Evolutionary conservation across 495 filamentous ascomycete species (phyloP), one percentile per base, ranked within the genome.

Genomic region (Lentithecium fluviatile): DNA sequence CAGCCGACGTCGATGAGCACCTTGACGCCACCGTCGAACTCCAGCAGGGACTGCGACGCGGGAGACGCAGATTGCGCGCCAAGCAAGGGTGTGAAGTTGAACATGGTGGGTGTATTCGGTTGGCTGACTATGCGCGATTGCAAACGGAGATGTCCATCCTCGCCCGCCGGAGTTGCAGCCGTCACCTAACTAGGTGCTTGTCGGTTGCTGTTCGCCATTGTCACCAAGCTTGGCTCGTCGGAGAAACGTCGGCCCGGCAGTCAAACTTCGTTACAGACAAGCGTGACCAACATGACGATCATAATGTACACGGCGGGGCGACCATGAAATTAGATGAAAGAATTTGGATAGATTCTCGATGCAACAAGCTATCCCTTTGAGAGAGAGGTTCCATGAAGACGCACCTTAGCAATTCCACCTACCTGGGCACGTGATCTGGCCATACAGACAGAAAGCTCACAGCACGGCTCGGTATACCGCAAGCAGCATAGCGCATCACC

Each of bases 11-110:
- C 93, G 13, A 97, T 82, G 15, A 97, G 79, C 24, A 97, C 86
- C 73, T 97, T 97, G 73, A 97, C 87, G 34, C 93, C 94, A 45
- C 93, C 92, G 78, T 97, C 94, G 46, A 99, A 85, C 77, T 97
- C 95, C 45, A 99, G 78, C 8, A 99, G 82, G 12, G 95, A 97
- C 72, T 97, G 93, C 57, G 90, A 94, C 36, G 95, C 94, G 40
- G 83, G 79, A 7, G 90, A 95, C 45, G 85, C 81, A 6, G 89
- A 92, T 65, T 92, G 91, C 17, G 93, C 95, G 65, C 94, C 95
- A 42, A 94, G 87, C 45, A 99, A 76, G 17, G 95, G 86, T 61
- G 88, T 95, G 76, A 97, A 97, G 59, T 85, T 95, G 77, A 99
- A 96, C 94, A 99, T 99, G 40, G 21, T 23, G 11, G 38, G 13